Percentiles rank a stretch among this genome's conserved stretches.
Conservation (phyloP, 169 alveolate species). For the Eimeria tenella region DNA sequence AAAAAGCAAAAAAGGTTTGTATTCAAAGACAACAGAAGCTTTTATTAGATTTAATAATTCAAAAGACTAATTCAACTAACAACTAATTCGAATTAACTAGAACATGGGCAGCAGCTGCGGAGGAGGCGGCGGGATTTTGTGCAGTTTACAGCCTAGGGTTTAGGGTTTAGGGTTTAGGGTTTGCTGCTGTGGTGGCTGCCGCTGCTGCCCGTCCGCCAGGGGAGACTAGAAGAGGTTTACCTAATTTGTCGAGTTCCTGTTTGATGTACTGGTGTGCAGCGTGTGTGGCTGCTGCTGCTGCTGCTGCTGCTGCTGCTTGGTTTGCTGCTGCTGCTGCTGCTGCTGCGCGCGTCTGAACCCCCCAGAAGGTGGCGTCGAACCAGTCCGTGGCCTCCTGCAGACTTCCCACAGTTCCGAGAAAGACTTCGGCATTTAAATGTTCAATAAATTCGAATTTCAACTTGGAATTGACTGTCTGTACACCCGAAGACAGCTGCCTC, state of each 20-base stretch:
- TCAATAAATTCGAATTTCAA: constrained; percentile 94
- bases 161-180: background rate
- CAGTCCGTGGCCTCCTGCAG: constrained; percentile 96
- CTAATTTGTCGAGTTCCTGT: background rate
- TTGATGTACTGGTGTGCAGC: background rate
- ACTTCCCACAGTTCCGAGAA: constrained; percentile 90
- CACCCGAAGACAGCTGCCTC: constrained; percentile 84
- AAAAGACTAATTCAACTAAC: too few relatives aligned
- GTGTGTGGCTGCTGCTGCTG: too few relatives aligned
- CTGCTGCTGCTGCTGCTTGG: too few relatives aligned
- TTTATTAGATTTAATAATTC: too few relatives aligned
- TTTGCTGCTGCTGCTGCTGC: too few relatives aligned
- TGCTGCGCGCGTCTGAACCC: constrained; percentile 92
- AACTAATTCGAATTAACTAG: too few relatives aligned
- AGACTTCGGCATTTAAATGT: constrained; percentile 98
- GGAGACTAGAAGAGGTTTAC: background rate
- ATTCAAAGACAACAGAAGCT: too few relatives aligned
- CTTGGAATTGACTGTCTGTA: constrained; percentile 83
- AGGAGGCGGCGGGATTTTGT: too few relatives aligned
- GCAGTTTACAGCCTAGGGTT: background rate
- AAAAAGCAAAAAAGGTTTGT: background rate
- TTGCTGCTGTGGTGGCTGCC: background rate
- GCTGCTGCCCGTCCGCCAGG: background rate
- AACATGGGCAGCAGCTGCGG: too few relatives aligned
- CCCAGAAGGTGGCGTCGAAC: constrained; percentile 95